Evolutionary conservation across 495 filamentous ascomycete species (phyloP).

Genomic region (Paragyromitra xinjiangensis): DNA sequence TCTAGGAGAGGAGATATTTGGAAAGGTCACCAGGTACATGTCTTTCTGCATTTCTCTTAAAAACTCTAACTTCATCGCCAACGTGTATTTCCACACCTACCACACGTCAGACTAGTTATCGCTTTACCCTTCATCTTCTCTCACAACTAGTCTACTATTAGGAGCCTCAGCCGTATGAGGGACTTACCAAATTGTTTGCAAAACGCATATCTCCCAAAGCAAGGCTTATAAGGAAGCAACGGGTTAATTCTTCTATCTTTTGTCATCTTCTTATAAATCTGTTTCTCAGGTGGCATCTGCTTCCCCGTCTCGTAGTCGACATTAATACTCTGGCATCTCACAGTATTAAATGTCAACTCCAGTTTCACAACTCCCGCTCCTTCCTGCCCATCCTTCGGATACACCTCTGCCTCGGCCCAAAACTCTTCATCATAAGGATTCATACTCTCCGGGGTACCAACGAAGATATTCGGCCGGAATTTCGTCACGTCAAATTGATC

Average conservation of each 20-base stretch:
- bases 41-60: constrained; percentile 42
- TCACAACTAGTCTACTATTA: background rate
- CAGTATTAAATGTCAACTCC: constrained; percentile 78
- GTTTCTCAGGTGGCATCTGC: constrained; percentile 24
- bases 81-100: constrained; percentile 36
- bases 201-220: constrained; percentile 49
- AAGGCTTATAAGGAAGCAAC: constrained; percentile 17
- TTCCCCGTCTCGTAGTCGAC: constrained; percentile 79
- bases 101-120: background rate
- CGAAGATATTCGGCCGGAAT: constrained; percentile 85
- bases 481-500: constrained; percentile 74
- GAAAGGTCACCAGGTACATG: constrained; percentile 5
- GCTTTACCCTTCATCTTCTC: background rate
- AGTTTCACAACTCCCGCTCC: constrained; percentile 60
- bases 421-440: constrained; percentile 82
- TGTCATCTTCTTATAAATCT: constrained; percentile 63
- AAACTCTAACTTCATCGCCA: constrained; percentile 40
- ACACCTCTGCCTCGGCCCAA: constrained; percentile 74
- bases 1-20: background rate
- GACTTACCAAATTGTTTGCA: constrained; percentile 40
- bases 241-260: constrained; percentile 58
- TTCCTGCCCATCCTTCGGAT: constrained; percentile 10
- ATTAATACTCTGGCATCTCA: constrained; percentile 78
- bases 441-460: constrained; percentile 65
- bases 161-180: background rate